Conservation (phyloP, 331 rosid genomes). For the Acacia concinna region DNA sequence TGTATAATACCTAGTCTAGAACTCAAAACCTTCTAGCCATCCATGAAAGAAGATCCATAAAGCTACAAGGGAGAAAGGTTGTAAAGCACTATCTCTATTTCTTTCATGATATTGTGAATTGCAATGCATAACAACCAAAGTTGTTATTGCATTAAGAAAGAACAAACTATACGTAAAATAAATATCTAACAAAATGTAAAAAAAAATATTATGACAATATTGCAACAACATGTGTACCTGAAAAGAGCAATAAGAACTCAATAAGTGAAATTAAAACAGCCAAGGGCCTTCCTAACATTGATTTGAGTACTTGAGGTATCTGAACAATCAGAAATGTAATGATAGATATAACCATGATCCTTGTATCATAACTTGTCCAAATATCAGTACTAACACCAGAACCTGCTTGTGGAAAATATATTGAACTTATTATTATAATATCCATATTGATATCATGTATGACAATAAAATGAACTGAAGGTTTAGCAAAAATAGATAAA, state of each 20-base stretch:
- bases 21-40: too few relatives aligned
- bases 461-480: background rate
- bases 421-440: background rate
- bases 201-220: background rate
- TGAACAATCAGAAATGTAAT: slow-evolving; percentile 84
- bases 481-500: slow-evolving; percentile 6
- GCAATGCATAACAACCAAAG: background rate
- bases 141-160: background rate
- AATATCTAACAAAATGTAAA: background rate
- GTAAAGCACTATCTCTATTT: background rate
- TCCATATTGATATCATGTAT: background rate
- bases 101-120: background rate
- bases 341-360: slow-evolving; percentile 72
- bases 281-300: slow-evolving; percentile 67
- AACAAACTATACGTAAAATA: background rate
- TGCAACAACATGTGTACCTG: slow-evolving; percentile 50
- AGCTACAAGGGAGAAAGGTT: too few relatives aligned
- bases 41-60: too few relatives aligned
- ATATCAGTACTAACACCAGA: slow-evolving; percentile 93
- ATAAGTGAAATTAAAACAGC: slow-evolving; percentile 68
- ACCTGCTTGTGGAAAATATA: slow-evolving; percentile 46
- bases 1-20: too few relatives aligned
- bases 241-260: slow-evolving; percentile 66
- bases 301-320: slow-evolving; percentile 67
- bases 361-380: slow-evolving; percentile 88